Evolutionary conservation across 352 stramenopile genomes (phyloP).

Genomic region (Phytopythium oedochilum): DNA sequence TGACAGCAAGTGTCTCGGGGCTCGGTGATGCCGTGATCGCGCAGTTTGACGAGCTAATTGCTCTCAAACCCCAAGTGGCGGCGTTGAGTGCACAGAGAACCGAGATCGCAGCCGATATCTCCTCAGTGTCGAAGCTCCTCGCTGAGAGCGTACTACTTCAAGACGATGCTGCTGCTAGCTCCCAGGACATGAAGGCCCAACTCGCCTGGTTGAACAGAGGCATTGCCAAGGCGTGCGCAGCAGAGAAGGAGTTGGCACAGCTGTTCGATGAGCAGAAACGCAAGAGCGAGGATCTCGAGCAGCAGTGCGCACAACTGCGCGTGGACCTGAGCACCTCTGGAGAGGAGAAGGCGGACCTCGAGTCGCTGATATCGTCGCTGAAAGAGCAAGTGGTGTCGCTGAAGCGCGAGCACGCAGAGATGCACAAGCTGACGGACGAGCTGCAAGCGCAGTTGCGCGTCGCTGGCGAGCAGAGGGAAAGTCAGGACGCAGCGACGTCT

Average conservation of each 20-base stretch:
- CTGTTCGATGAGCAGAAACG: constrained; percentile 4
- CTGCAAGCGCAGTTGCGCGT: constrained; percentile 13
- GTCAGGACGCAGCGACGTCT: constrained; percentile 17
- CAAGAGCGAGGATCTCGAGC: constrained; percentile 12
- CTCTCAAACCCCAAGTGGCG: neutral
- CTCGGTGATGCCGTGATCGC: neutral
- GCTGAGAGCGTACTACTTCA: neutral
- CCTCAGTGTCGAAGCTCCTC: neutral
- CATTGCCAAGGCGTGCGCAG: neutral
- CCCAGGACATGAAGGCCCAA: neutral
- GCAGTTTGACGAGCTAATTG: neutral
- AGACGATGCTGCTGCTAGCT: neutral
- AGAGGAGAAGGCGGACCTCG: constrained; percentile 13
- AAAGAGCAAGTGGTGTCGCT: constrained; percentile 16
- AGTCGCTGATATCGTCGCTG: constrained; percentile 16
- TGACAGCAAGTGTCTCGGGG: neutral
- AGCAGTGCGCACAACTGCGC: constrained; percentile 7
- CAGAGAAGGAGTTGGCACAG: constrained; percentile 8
- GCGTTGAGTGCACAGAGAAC: neutral
- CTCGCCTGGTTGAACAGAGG: neutral
- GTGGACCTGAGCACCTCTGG: constrained; percentile 10
- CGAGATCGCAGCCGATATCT: neutral
- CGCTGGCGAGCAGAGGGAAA: constrained; percentile 14
- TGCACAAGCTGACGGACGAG: constrained; percentile 9
- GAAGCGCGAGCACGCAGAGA: constrained; percentile 12